Conservation (phyloP, 1,284 basidiomycete species). For the Trametes polyzona region DNA sequence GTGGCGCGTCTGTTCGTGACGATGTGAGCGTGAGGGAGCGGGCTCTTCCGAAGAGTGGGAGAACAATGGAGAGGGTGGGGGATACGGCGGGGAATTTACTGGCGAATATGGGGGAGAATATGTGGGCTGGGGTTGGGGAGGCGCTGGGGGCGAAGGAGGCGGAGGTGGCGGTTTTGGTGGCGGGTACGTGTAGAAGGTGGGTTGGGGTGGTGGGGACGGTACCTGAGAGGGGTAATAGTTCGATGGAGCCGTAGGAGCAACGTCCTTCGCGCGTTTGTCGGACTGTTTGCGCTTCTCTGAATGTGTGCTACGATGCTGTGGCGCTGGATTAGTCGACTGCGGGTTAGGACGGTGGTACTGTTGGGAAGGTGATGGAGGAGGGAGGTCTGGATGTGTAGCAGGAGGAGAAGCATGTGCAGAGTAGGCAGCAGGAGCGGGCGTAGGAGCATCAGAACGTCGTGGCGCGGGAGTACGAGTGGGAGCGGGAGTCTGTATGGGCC, state of each 20-base stretch:
- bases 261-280: too few species aligned
- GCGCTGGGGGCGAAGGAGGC: not conserved
- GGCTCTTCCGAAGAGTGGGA: conserved; percentile 11
- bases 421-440: too few species aligned
- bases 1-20: not conserved
- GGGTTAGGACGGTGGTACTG: not conserved
- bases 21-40: conserved; percentile 16
- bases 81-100: not conserved
- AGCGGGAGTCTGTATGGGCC: too few species aligned
- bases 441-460: too few species aligned
- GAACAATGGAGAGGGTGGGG: not conserved
- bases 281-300: conserved; percentile 15
- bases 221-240: conserved; percentile 1
- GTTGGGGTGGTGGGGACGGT: not conserved
- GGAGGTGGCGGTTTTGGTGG: conserved; percentile 9
- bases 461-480: too few species aligned
- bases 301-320: not conserved
- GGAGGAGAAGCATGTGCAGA: too few species aligned
- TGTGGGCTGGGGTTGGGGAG: too few species aligned
- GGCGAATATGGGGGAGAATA: conserved; percentile 4
- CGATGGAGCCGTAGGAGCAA: too few species aligned
- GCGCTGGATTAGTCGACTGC: not conserved
- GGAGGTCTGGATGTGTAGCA: too few species aligned
- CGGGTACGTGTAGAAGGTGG: not conserved
- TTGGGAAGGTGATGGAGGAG: not conserved